Conservation (phyloP, 1,139 yeast species). For the Saccharomyces hybrid region DNA sequence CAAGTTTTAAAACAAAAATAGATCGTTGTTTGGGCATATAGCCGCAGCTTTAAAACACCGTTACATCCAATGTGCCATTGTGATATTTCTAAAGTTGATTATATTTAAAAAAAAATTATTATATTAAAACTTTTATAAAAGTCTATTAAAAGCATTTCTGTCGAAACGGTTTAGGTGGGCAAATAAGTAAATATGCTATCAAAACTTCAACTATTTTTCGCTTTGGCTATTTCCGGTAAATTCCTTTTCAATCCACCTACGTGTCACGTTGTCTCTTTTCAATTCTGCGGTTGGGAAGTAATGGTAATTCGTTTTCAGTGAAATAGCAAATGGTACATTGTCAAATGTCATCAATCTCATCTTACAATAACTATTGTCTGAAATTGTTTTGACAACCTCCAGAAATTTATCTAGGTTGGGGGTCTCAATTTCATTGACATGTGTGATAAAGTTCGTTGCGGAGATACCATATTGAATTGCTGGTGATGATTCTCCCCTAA, state of each 20-base stretch:
- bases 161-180: background rate
- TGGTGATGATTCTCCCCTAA: constrained; percentile 72
- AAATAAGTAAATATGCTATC: constrained; percentile 1
- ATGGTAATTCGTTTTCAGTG: constrained; percentile 81
- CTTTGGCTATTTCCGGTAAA: constrained; percentile 16
- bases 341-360: constrained; percentile 77
- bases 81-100: background rate
- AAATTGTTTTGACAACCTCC: constrained; percentile 53
- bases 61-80: background rate
- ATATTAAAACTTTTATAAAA: background rate
- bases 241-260: constrained; percentile 47
- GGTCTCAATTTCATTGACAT: constrained; percentile 72
- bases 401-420: constrained; percentile 61
- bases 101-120: background rate
- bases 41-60: no score
- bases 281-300: constrained; percentile 80
- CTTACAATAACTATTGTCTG: constrained; percentile 76
- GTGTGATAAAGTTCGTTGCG: constrained; percentile 78
- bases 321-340: constrained; percentile 75
- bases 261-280: constrained; percentile 38
- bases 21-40: no score
- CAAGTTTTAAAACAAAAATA: no score
- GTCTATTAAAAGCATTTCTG: background rate
- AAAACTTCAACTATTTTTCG: constrained; percentile 7
- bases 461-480: constrained; percentile 77